Evolutionary conservation across 768 basidiomycete species (phyloP).

Genomic region (Phanerochaete sordida): DNA sequence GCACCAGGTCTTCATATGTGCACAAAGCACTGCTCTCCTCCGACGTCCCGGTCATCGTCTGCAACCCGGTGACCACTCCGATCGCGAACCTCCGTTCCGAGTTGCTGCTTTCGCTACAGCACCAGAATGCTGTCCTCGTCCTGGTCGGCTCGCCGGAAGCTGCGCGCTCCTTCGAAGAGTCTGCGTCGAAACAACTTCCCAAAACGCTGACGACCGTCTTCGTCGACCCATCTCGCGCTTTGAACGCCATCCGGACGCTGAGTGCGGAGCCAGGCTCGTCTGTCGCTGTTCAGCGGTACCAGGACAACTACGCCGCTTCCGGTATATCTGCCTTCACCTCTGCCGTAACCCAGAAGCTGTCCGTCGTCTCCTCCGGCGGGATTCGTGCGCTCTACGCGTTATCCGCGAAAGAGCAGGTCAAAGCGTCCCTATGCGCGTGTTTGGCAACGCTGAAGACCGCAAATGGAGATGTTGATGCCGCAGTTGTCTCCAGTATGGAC

Average conservation of each 20-base stretch:
- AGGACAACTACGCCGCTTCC: constrained; percentile 58
- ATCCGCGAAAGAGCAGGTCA: constrained; percentile 20
- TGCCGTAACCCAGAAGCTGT: constrained; percentile 30
- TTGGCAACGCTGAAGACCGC: constrained; percentile 11
- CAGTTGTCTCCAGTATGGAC: constrained; percentile 7
- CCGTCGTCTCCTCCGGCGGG: not conserved
- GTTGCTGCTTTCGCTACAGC: constrained; percentile 21
- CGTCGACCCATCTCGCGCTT: constrained; percentile 57
- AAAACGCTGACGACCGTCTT: constrained; percentile 34
- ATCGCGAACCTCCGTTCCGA: constrained; percentile 33
- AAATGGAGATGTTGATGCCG: constrained; percentile 15
- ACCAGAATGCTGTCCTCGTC: constrained; percentile 27
- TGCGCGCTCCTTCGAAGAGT: constrained; percentile 11
- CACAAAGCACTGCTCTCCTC: constrained; percentile 31
- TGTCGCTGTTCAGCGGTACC: constrained; percentile 57
- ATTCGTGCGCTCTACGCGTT: constrained; percentile 12
- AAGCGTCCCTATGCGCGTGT: constrained; percentile 15
- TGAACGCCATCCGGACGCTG: constrained; percentile 48
- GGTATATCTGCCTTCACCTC: constrained; percentile 47
- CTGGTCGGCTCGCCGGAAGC: constrained; percentile 21
- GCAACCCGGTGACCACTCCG: constrained; percentile 55
- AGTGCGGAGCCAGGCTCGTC: constrained; percentile 42
- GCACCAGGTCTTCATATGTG: not conserved
- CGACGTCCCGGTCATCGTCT: constrained; percentile 62
- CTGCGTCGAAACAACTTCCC: not conserved